Base-by-base conservation (phyloP, 768 basidiomycete genomes). In the Exidia glandulosa region DNA sequence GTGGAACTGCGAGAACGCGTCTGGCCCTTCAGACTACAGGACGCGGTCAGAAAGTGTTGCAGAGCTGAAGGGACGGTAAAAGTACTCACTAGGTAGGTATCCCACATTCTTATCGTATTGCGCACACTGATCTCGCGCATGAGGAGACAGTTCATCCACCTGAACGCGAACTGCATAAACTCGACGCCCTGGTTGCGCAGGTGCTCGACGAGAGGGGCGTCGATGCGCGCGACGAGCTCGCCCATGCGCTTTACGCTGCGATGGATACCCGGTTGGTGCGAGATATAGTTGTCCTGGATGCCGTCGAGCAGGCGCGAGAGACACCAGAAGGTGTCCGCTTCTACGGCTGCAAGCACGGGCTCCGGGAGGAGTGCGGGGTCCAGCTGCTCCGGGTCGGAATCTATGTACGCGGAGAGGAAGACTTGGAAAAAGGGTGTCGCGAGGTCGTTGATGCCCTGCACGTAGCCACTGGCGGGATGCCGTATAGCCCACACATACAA, bases 51-150 rank as follows among this genome's bases (percentile, higher is more conserved):
- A 36, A 2, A 32, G 25, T 29, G 25, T 47, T 41, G 16, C 61
- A 32, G 5, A 33, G 23, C 12, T 12, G 7, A 52, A 29, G 14
- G n/a, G 19, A 19, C n/a, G 19, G 50, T 52, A 27, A 2, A 16
- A 33, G 3, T n/a, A 73, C 90, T 60, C 62, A 98, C 96, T 68
- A 99, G 74, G 72, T 99, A 99, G 13, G 96, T 98, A 71, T 99
- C 96, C 96, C 96, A 99, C 95, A 98, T 98, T 59, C 96, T 82
- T 56, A 97, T 90, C 19, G 95, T 98, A 71, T 97, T 95, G 66
- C 87, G 84, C 56, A 99, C 93, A 65, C 88, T 95, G 64, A 99
- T 90, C 76, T 98, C 96, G 60, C 96, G 81, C 95, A 99, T 97
- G 61, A 98, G 79, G 57, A 99, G 74, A 70, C 96, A 97, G 68